phyloP scores from a whole-genome alignment of 2,329 filamentous ascomycete species.

The Diaporthe citriasiana region DNA sequence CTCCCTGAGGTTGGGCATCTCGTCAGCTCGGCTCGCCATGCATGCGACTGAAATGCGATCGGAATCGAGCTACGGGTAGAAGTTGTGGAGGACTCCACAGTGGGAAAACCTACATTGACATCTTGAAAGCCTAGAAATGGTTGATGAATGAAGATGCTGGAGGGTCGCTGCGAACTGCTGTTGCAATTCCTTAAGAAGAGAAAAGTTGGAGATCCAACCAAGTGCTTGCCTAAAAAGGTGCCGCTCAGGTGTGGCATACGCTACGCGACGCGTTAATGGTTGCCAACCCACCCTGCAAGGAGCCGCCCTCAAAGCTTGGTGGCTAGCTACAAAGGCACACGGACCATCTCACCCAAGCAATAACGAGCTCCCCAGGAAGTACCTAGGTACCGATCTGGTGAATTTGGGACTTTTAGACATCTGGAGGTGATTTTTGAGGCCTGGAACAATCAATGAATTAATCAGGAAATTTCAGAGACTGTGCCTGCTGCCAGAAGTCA shows the following conservation, averaged over 20 bases:
- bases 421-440: not conserved
- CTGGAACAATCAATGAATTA: not conserved
- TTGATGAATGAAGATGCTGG: constrained; percentile 18
- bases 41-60: not conserved
- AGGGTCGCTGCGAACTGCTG: constrained; percentile 10
- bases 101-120: constrained; percentile 11
- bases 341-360: not conserved
- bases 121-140: constrained; percentile 21
- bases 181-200: constrained; percentile 24
- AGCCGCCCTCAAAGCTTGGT: constrained; percentile 1
- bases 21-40: constrained; percentile 12
- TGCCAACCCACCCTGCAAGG: constrained; percentile 12
- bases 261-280: constrained; percentile 38
- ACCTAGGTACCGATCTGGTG: not conserved
- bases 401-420: no score
- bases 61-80: constrained; percentile 37
- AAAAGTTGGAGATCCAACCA: constrained; percentile 26
- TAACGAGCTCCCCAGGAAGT: not conserved
- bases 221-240: constrained; percentile 32
- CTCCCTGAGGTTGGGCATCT: constrained; percentile 68
- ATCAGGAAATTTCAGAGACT: not conserved
- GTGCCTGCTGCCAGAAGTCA: not conserved
- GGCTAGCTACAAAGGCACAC: not conserved
- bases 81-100: not conserved
- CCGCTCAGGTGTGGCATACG: not conserved